Base-by-base conservation (phyloP, 2,329 filamentous ascomycete species). In the Aspergillus flavus region DNA sequence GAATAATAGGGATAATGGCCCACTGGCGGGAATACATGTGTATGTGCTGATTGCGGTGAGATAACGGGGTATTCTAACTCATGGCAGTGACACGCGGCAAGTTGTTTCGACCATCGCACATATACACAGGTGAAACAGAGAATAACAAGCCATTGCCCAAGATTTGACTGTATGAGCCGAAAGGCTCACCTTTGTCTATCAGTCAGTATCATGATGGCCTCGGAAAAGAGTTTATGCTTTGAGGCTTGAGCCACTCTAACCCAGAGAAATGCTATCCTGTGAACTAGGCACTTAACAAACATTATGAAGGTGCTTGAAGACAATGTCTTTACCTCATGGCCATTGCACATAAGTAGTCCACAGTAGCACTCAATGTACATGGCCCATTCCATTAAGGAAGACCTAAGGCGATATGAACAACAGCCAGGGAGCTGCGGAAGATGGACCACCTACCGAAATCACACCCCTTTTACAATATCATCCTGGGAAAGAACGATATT, bases 21-120 rank as follows among this genome's bases (percentile, higher is more conserved):
- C 73, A 76, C 59, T 76, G 73, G 73, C 68, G 73, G 62, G 74
- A 76, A 48, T 72, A 73, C 34, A 76, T 71, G 69, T 43, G 73
- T 76, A 64, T 66, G 68, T 61, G 16, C 23, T 23, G 28, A 53
- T 59, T 26, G 52, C 60, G 54, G 50, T 23, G 36, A 57, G 19
- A 52, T 68, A 28, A 64, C 64, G 64, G 61, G 34, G 19, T 59
- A 21, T 69, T 70, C 63, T 68, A 26, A 71, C 45, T 1, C 23
- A 14, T 43, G 19, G 6, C 61, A 75, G 72, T 73, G 41, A 66
- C 59, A 50, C 68, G 66, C 46, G 72, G 73, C 36, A 74, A 74
- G 56, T 62, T 74, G 34, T 70, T 75, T 61, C 65, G 72, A 16
- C 72, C 73, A 21, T 70, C 65, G 2, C 71, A 75, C 64, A 59